Base-by-base conservation (phyloP, 495 filamentous ascomycete species). In the Lepidopterella palustris region DNA sequence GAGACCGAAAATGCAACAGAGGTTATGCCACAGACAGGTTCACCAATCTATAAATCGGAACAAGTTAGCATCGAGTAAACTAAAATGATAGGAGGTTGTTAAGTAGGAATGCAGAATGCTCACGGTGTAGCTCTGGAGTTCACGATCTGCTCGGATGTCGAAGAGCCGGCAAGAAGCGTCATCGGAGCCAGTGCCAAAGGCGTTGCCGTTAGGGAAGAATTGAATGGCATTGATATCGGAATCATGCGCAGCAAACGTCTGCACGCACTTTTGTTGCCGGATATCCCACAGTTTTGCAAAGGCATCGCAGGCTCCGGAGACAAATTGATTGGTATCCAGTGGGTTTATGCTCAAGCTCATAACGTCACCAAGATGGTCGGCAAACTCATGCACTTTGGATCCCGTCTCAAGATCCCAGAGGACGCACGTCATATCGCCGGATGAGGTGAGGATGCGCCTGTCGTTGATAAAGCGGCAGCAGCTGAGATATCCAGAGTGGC, bases 261-360 rank as follows among this genome's bases (percentile, higher is more conserved):
- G 93, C 53, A 96, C 90, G 68, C 95, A 95, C 80, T 96, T 97
- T 63, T 95, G 93, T 66, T 92, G 92, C 70, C 93, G 88, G 67
- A 97, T 95, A 80, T 98, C 93, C 93, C 93, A 98, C 29, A 98
- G 79, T 75, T 98, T 98, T 15, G 93, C 93, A 74, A 98, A 98
- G 29, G 91, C 91, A 72, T 98, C 93, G 74, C 93, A 98, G 65
- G 93, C 93, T 72, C 93, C 93, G 27, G 95, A 97, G 61, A 98
- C 92, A 73, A 98, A 98, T 65, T 92, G 95, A 71, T 92, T 91
- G 76, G 97, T 90, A 78, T 98, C 97, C 52, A 95, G 96, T 3
- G 93, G 93, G 77, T 98, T 97, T 78, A 98, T 89, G 81, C 95
- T 97, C 73, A 98, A 89, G 76, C 93, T 97, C 93, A 98, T 98